Base-by-base conservation (phyloP, 495 filamentous ascomycete genomes). In the Tuber melanosporum region DNA sequence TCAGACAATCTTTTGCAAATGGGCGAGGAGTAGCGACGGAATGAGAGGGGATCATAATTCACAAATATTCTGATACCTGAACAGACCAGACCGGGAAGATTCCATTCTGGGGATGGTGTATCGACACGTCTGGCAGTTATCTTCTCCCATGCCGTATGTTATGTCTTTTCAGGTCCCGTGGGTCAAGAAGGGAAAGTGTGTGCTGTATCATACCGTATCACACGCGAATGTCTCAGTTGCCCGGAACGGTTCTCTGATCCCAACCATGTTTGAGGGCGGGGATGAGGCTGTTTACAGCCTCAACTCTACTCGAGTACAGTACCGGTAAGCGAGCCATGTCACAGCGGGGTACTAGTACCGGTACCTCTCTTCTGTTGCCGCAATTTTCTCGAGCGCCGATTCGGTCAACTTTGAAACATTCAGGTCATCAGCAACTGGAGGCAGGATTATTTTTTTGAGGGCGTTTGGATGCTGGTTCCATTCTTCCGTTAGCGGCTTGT, bases 401-500 rank as follows among this genome's bases (percentile, higher is more conserved):
- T 32, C 57, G 57, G 57, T 66, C 57, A 66, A 32, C 6, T 66
- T 32, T 66, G n/a, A 66, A 66, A 66, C 57, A 66, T 66, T 32
- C 12, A n/a, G 57, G 57, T 14, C n/a, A 66, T 32, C 57, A 66
- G 3, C 14, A 32, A 66, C 32, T 66, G 57, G 57, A 17, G n/a
- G 26, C 57, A 22, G 22, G 22, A 22, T 47, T 47, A 19, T 52
- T 52, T 57, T 57, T 26, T 26, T 26, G 12, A 32, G n/a, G 57
- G 57, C 17, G 10, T 66, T 32, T 66, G 57, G n/a, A 66, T 66
- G 57, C 57, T 62, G 57, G 57, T 72, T 75, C 70, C 73, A 72
- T 20, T 47, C 57, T n/a, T 71, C 32, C 73, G 78, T 79, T 46
- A 71, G 73, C 52, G 57, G 73, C 42, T 77, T 73, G 74, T 78